Evolutionary conservation across 164 flowering plant genomes (phyloP), one percentile per base, ranked within the genome.

Genomic region (Santalum album): DNA sequence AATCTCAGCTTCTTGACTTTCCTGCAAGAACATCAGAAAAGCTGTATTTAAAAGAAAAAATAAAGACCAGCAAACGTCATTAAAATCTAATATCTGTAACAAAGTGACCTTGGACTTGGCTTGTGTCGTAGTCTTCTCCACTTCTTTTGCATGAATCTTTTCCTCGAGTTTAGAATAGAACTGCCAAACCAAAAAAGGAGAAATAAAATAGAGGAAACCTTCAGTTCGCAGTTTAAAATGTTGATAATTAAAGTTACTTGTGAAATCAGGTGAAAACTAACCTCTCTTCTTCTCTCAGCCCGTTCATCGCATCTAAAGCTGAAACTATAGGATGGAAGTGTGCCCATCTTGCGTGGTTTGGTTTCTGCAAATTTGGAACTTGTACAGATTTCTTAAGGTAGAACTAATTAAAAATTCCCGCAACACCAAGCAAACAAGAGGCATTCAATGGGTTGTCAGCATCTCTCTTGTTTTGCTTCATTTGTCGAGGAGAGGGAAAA

Each of bases 251-350:
- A 3, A 20, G 14, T 23, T 49, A 53, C 17, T 20, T 19, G 34
- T 22, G 10, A 25, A 25, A 14, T 17, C 10, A 38, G 25, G 25
- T 44, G 45, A 11, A 61, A 34, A 62, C 74, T 25, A 63, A 91
- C 98, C 90, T 84, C 94, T 75, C 50, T 92, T 69, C 98, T 73
- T 69, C 77, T 92, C 66, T 89, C 96, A 64, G 96, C 96, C 59
- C 98, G 79, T 65, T 92, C 96, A 69, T 83, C 69, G 57, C 98
- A 92, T 66, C 58, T 84, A 64, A 92, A 92, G 64, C 83, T 92
- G 74, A 92, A 84, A 64, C 75, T 67, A 62, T 89, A 89, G 39
- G 83, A 55, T 44, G 96, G 98, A 57, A 81, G 79, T 56, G 77
- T 58, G 26, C 86, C 91, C 12, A 67, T 59, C 75, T 67, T 80